Evolutionary conservation across 768 basidiomycete genomes (phyloP).

Genomic region (Mycena pura): DNA sequence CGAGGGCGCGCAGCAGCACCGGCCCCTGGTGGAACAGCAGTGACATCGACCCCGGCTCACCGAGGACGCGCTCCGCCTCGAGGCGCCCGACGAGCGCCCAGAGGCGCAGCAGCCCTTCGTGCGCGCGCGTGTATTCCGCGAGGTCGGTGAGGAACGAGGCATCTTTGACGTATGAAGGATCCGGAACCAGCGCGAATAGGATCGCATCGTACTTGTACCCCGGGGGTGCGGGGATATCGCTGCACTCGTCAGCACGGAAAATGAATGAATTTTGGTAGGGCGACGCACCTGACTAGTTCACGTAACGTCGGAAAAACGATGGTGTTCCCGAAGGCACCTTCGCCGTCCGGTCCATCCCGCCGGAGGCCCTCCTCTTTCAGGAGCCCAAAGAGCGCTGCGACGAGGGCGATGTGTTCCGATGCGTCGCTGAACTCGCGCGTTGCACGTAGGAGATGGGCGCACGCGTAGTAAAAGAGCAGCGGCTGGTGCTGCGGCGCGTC

Average conservation of each 20-base stretch:
- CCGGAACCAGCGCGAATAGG: background rate
- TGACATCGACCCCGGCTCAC: conserved; percentile 8
- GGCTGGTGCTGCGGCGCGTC: conserved; percentile 18
- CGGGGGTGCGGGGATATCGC: conserved; percentile 22
- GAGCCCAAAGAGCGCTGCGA: conserved; percentile 18
- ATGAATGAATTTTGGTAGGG: background rate
- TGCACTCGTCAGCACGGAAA: background rate
- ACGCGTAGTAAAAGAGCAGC: conserved; percentile 13
- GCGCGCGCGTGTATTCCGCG: conserved; percentile 16
- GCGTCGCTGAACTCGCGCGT: conserved; percentile 18
- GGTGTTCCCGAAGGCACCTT: background rate
- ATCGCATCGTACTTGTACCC: conserved; percentile 7
- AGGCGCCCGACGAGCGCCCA: conserved; percentile 21
- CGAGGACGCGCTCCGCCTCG: conserved; percentile 12
- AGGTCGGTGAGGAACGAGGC: background rate
- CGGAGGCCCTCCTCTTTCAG: conserved; percentile 21
- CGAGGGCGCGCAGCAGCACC: conserved; percentile 13
- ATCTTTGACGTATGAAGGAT: background rate
- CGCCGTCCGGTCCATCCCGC: conserved; percentile 10
- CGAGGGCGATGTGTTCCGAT: conserved; percentile 1
- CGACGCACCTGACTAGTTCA: background rate
- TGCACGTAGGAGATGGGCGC: conserved; percentile 7
- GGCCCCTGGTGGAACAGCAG: conserved; percentile 16
- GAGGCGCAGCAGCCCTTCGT: conserved; percentile 17
- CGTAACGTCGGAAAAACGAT: conserved; percentile 18